phyloP scores from a whole-genome alignment of 345 rosid genomes.

The Kernera saxatilis region DNA sequence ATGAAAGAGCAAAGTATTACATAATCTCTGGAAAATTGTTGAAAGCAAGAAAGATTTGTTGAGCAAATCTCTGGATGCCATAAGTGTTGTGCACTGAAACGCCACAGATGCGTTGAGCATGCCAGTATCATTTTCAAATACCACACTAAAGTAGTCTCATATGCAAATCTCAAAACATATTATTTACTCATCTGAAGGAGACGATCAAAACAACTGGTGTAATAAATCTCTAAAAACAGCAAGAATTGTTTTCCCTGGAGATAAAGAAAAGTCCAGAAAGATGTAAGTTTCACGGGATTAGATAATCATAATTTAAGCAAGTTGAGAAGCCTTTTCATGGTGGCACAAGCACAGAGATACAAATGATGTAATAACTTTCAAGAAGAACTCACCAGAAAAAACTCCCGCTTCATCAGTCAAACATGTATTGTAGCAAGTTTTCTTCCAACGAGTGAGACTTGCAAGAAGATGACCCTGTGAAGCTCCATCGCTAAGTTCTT shows the following conservation, averaged over 20 bases:
- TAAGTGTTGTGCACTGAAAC: not conserved
- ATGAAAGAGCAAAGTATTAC: not conserved
- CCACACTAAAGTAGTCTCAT: not conserved
- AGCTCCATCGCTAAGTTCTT: constrained; percentile 8
- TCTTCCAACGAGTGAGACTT: constrained; percentile 1
- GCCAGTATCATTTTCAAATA: not conserved
- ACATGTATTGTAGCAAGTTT: not conserved
- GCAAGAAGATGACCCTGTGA: constrained; percentile 13
- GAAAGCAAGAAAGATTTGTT: not conserved
- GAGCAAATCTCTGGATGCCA: not conserved
- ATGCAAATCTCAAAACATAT: not conserved
- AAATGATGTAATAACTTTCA: not conserved
- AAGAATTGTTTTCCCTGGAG: not conserved
- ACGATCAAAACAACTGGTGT: not conserved
- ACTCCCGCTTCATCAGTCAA: constrained; percentile 1
- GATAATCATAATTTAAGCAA: not conserved
- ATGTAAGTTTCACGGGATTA: not conserved
- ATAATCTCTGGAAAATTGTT: not conserved
- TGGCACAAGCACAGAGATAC: not conserved
- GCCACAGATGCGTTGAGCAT: no score
- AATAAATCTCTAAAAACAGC: not conserved
- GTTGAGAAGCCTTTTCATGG: not conserved
- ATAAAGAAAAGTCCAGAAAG: not conserved
- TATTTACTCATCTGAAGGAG: not conserved
- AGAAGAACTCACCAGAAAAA: constrained; percentile 12